A percentile compares a stretch with the other conserved stretches of the same genome.
Evolutionary conservation across 495 filamentous ascomycete genomes (phyloP).

Genomic region (Thermochaetoides thermophila): DNA sequence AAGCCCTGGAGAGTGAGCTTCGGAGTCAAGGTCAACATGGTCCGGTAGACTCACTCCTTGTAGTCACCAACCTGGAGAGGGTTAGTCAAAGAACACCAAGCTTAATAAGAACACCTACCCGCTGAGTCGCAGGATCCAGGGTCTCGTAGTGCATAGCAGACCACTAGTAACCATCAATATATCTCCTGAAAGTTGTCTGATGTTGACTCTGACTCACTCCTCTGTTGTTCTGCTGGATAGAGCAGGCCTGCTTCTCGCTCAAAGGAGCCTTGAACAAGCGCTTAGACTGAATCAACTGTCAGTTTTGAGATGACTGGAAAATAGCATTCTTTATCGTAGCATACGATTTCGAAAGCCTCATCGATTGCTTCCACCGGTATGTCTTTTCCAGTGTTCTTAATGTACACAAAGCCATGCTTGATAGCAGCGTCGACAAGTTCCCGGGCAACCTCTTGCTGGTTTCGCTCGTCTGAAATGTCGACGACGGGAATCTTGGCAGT

Average conservation of each 20-base stretch:
- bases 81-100: too few species aligned
- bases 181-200: too few species aligned
- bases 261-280: conserved; percentile 59
- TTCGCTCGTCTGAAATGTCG: conserved; percentile 47
- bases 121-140: conserved; percentile 70
- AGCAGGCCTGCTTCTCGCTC: conserved; percentile 57
- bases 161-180: too few species aligned
- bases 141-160: conserved; percentile 76
- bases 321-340: too few species aligned
- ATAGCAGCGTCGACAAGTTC: conserved; percentile 66
- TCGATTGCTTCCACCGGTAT: conserved; percentile 55
- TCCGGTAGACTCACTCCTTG: conserved; percentile 58
- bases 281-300: conserved; percentile 42
- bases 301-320: neutral
- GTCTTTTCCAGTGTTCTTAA: conserved; percentile 49
- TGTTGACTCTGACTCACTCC: conserved; percentile 27
- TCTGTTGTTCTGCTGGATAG: conserved; percentile 62
- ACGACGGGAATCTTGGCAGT: conserved; percentile 61
- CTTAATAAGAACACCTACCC: conserved; percentile 30
- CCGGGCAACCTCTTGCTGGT: conserved; percentile 44
- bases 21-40: neutral
- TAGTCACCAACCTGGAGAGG: conserved; percentile 61
- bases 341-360: conserved; percentile 61
- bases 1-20: conserved; percentile 45
- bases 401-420: conserved; percentile 77